Base-by-base conservation (phyloP, 345 rosid species). In the Brassica rapa region DNA sequence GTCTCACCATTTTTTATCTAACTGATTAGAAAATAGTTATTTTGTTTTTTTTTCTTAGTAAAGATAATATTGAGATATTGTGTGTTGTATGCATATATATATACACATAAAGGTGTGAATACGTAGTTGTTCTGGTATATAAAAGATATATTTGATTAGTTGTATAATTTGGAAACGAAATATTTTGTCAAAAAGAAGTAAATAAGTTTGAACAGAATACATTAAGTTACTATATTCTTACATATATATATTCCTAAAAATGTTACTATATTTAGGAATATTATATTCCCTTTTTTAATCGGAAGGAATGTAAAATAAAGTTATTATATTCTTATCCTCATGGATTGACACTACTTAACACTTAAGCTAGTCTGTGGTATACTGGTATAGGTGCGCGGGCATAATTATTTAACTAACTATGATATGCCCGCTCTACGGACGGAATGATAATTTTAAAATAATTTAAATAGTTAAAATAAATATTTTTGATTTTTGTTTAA, bases 1-100 rank as follows among this genome's bases (percentile, higher is more conserved):
- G 15, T 30, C 80, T 60, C 74, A 68, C 80, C 80, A 76, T 76
- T 49, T 43, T 68, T 5, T 12, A 11, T 19, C 12, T 11, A 19
- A 59, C 4, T 24, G 12, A 66, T 25, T n/a, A 74, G 1, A 55
- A 75, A 9, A 15, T 62, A 32, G 12, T 6, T 32, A 64, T 23
- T 1, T 35, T 12, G 3, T 46, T 51, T 1, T 35, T 1, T 35
- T 15, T 59, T 24, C n/a, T 14, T 76, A 4, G 61, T 41, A 43
- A 12, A 39, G 51, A 0, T 21, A 21, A 14, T 61, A 14, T 60
- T 19, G 5, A 41, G 23, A 68, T n/a, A n/a, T 1, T 24, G 41
- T 62, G 77, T 29, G 35, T 59, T 67, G 51, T 59, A 8, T 24
- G 43, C 10, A 32, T 68, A 68, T 68, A 33, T 60, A 68, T 60